Conservation (phyloP, 441 rosid genomes). For the Brassica hybrid region DNA sequence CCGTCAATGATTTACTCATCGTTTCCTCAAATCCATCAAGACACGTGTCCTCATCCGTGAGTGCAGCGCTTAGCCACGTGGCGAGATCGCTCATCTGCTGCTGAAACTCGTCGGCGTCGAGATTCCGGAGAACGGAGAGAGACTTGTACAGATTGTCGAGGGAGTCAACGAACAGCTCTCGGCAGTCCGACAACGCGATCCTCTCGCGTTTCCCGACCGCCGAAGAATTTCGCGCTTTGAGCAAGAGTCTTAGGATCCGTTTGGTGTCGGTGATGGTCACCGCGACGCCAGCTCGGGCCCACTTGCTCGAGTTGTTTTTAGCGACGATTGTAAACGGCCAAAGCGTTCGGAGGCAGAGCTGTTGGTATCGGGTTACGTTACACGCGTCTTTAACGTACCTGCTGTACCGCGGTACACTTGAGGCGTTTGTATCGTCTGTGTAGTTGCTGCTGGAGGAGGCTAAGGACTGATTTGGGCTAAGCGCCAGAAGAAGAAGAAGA, state of each 20-base stretch:
- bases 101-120: slow-evolving; percentile 48
- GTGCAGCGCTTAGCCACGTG: slow-evolving; percentile 72
- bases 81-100: slow-evolving; percentile 58
- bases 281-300: slow-evolving; percentile 84
- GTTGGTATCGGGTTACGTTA: slow-evolving; percentile 60
- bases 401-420: slow-evolving; percentile 1
- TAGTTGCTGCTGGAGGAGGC: slow-evolving; percentile 25
- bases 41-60: slow-evolving; percentile 74
- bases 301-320: slow-evolving; percentile 59
- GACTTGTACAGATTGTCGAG: slow-evolving; percentile 63
- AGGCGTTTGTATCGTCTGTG: slow-evolving; percentile 24
- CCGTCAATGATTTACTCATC: slow-evolving; percentile 31
- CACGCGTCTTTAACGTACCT: slow-evolving; percentile 68
- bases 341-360: slow-evolving; percentile 61
- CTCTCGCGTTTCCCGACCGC: slow-evolving; percentile 48
- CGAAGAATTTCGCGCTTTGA: slow-evolving; percentile 1
- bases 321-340: slow-evolving; percentile 63
- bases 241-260: slow-evolving; percentile 42
- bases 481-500: slow-evolving; percentile 1
- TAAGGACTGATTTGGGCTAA: slow-evolving; percentile 12
- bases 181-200: slow-evolving; percentile 64
- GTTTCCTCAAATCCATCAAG: slow-evolving; percentile 63
- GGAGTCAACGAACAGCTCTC: slow-evolving; percentile 54
- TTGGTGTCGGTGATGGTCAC: slow-evolving; percentile 64
- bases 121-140: slow-evolving; percentile 52